These are phyloP conservation scores for Salix brachista DNA, from an alignment of 345 rosid genomes.

Conservation along the genomic window DNA sequence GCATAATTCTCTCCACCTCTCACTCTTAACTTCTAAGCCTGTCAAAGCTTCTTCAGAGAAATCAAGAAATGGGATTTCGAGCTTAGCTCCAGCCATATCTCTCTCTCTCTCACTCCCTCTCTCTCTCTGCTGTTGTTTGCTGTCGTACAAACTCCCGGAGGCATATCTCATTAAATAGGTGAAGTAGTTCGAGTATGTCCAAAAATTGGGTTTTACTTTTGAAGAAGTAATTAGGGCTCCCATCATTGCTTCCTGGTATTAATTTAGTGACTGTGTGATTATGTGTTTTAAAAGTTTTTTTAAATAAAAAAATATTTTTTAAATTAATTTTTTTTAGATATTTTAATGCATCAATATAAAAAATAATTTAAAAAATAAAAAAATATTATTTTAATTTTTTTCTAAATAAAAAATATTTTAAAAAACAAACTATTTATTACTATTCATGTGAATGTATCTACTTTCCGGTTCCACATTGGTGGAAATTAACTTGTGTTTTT, in stretches of 20 bases:
- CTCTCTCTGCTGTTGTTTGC: background rate
- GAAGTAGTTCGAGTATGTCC: background rate
- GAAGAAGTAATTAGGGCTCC: background rate
- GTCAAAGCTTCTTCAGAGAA: constrained; percentile 11
- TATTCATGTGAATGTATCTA: background rate
- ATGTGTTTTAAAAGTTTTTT: too few relatives aligned
- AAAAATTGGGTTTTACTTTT: background rate
- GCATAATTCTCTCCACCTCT: constrained; percentile 23
- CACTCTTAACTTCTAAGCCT: background rate
- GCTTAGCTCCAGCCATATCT: constrained; percentile 2
- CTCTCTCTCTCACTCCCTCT: background rate
- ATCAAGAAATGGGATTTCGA: constrained; percentile 29
- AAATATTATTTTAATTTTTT: too few relatives aligned
- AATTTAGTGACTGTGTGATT: too few relatives aligned
- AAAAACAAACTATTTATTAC: background rate
- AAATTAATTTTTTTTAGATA: too few relatives aligned
- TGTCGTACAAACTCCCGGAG: background rate
- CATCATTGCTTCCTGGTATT: background rate
- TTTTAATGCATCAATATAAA: too few relatives aligned
- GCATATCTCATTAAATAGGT: background rate
- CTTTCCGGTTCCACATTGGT: background rate
- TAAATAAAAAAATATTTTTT: too few relatives aligned
- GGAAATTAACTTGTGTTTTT: background rate
- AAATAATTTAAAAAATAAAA: too few relatives aligned
- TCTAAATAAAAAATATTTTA: too few relatives aligned